phyloP scores from a whole-genome alignment of 495 filamentous ascomycete species.

The Lepraria neglecta region DNA sequence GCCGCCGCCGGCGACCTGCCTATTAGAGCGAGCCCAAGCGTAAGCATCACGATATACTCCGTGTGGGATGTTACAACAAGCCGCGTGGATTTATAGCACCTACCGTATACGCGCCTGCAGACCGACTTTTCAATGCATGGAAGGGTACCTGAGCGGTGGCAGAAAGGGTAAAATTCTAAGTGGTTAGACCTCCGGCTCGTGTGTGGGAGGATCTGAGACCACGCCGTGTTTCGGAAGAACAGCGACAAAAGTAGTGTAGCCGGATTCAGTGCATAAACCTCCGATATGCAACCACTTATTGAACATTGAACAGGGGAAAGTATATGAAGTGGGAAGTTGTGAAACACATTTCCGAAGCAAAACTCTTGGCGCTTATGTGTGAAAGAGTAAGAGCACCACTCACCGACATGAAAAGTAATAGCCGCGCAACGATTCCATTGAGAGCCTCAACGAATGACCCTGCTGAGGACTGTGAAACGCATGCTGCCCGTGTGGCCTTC shows the following conservation, averaged over 20 bases:
- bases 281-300: background rate
- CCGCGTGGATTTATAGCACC: background rate
- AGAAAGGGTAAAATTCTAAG: background rate
- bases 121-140: background rate
- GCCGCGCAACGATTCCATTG: background rate
- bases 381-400: background rate
- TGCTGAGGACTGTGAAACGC: background rate
- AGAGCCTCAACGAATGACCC: background rate
- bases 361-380: background rate
- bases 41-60: background rate
- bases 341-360: background rate
- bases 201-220: background rate
- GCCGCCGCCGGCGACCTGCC: background rate
- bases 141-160: background rate
- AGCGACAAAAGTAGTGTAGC: background rate
- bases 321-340: background rate
- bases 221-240: slow-evolving; percentile 1
- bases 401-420: background rate
- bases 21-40: background rate
- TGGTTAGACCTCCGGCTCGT: background rate
- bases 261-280: background rate
- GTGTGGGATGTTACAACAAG: background rate
- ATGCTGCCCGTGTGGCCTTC: background rate
- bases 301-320: background rate
- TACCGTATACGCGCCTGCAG: background rate